These are phyloP conservation scores for Puccinia hordei DNA, from an alignment of 1,284 basidiomycete species.

Conservation along the genomic window DNA sequence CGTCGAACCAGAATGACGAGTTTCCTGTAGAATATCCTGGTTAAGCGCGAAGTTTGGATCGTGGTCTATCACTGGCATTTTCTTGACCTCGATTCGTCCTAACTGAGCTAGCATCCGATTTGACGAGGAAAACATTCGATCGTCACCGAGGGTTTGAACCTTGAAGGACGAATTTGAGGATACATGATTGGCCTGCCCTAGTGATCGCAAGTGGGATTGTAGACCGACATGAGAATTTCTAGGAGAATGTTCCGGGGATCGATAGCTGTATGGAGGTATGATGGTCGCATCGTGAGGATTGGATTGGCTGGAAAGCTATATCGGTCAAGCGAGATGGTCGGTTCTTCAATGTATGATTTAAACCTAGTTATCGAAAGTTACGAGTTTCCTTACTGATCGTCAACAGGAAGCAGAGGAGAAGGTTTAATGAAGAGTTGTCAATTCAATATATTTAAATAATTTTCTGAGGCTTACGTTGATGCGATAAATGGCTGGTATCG, in stretches of 20 bases:
- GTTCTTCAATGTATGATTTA: not conserved
- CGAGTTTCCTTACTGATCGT: too few relatives aligned
- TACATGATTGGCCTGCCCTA: not conserved
- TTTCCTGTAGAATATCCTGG: slow-evolving; percentile 20
- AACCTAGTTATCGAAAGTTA: not conserved
- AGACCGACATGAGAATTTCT: not conserved
- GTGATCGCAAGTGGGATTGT: not conserved
- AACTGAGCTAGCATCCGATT: slow-evolving; percentile 17
- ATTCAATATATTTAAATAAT: too few relatives aligned
- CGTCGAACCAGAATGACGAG: not conserved
- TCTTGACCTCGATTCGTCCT: slow-evolving; percentile 43
- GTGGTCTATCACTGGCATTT: slow-evolving; percentile 17
- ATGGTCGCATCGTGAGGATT: not conserved
- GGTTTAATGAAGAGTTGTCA: too few relatives aligned
- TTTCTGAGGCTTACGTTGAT: too few relatives aligned
- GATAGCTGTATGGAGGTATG: slow-evolving; percentile 2
- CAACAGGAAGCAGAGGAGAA: too few relatives aligned
- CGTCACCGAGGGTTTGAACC: not conserved
- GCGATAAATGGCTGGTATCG: too few relatives aligned
- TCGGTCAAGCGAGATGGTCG: not conserved
- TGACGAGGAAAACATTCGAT: not conserved
- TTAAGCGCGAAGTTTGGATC: slow-evolving; percentile 20
- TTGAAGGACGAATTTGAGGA: not conserved
- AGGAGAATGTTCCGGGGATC: not conserved
- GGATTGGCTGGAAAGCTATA: not conserved